Percentiles rank a stretch among this genome's conserved stretches.
Evolutionary conservation across 768 basidiomycete species (phyloP).

Genomic region (Kwoniella sp.): DNA sequence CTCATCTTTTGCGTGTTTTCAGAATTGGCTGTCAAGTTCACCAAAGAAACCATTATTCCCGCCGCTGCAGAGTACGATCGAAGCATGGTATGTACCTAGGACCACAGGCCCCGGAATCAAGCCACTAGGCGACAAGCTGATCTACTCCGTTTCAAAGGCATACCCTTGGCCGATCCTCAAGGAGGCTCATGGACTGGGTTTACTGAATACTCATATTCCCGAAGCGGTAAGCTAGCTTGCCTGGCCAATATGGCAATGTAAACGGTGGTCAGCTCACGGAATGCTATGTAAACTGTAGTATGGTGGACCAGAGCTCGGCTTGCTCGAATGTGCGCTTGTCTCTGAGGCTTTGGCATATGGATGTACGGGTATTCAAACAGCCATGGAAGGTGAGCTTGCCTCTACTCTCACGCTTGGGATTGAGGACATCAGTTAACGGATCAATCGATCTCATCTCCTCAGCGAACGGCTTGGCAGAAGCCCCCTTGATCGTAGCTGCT

Average conservation of each 20-base stretch:
- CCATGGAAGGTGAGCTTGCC: constrained; percentile 52
- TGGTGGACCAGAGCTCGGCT: constrained; percentile 54
- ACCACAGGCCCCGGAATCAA: too few relatives aligned
- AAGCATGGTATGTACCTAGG: constrained; percentile 51
- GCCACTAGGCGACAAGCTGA: too few relatives aligned
- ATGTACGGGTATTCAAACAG: constrained; percentile 55
- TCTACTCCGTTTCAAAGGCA: constrained; percentile 30
- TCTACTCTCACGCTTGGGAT: not conserved
- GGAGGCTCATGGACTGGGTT: constrained; percentile 55
- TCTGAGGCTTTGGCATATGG: constrained; percentile 55
- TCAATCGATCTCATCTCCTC: not conserved
- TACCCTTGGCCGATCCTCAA: constrained; percentile 57
- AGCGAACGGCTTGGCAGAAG: constrained; percentile 56
- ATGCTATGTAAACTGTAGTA: constrained; percentile 32
- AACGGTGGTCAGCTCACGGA: not conserved
- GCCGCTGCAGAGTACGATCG: constrained; percentile 56
- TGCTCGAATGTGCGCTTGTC: constrained; percentile 55
- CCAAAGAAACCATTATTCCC: constrained; percentile 51
- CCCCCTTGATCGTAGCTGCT: constrained; percentile 55
- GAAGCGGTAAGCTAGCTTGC: constrained; percentile 43
- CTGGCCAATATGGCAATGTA: not conserved
- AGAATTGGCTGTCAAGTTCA: constrained; percentile 51
- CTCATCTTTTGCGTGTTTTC: not conserved
- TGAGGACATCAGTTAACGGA: constrained; percentile 10
- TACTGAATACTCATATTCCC: constrained; percentile 57